phyloP scores from a whole-genome alignment of 2,329 filamentous ascomycete species.

The Cladosporium sp. region DNA sequence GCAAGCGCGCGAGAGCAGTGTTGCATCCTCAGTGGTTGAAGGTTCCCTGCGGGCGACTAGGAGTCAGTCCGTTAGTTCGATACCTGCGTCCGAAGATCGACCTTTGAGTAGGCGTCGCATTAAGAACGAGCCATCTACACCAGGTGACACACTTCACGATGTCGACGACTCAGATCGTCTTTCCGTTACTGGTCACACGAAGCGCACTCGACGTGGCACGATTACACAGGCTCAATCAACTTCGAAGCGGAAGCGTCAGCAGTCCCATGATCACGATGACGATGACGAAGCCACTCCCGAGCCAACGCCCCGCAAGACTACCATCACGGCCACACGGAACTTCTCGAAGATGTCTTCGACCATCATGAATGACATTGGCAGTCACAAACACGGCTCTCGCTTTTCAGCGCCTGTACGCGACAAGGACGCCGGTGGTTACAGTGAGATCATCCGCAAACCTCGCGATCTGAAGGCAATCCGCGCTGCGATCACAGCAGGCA shows the following conservation, averaged over 20 bases:
- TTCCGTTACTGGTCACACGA: conserved; percentile 23
- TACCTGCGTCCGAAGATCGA: conserved; percentile 36
- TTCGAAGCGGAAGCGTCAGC: conserved; percentile 41
- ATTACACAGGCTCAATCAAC: conserved; percentile 27
- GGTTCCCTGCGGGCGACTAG: conserved; percentile 43
- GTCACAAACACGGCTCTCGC: conserved; percentile 50
- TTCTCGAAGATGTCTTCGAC: conserved; percentile 45
- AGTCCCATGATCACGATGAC: conserved; percentile 18
- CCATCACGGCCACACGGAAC: conserved; percentile 44
- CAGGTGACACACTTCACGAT: conserved; percentile 35
- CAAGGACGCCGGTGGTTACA: conserved; percentile 49
- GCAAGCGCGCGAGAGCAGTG: conserved; percentile 33
- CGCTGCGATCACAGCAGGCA: conserved; percentile 44
- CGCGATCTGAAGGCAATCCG: conserved; percentile 51
- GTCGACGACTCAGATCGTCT: conserved; percentile 34
- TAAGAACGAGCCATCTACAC: conserved; percentile 44
- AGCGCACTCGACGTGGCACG: conserved; percentile 32
- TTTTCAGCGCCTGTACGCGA: conserved; percentile 48
- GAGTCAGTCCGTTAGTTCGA: conserved; percentile 44
- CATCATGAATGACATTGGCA: conserved; percentile 49
- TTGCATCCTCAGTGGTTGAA: conserved; percentile 44
- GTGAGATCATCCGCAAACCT: conserved; percentile 48
- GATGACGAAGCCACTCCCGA: conserved; percentile 15
- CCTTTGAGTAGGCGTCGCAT: conserved; percentile 36
- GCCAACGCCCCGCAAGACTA: conserved; percentile 25